Percentiles rank a stretch among this genome's conserved stretches.
phyloP scores from a whole-genome alignment of 768 basidiomycete species.

The Lactarius sp. region DNA sequence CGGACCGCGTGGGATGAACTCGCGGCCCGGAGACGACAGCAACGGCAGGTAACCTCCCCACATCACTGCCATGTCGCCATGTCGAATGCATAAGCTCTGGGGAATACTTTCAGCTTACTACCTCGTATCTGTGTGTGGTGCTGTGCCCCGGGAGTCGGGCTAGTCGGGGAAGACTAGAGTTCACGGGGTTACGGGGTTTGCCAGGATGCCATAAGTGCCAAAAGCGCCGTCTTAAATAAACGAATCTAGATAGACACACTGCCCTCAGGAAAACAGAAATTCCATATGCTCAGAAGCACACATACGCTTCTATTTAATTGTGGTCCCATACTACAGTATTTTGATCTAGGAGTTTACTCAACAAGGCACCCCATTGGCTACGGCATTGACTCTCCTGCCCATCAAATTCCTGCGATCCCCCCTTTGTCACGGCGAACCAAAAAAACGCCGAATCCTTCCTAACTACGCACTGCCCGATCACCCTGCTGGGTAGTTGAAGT shows the following conservation, averaged over 20 bases:
- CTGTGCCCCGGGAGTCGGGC: conserved; percentile 7
- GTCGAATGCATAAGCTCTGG: not conserved
- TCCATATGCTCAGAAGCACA: not conserved
- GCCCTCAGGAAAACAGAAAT: not conserved
- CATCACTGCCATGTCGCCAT: not conserved
- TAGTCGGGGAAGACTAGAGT: not conserved
- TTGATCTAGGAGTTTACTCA: not conserved
- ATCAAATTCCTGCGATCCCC: not conserved
- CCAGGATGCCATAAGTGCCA: not conserved
- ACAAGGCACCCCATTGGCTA: not conserved
- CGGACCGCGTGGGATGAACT: not conserved
- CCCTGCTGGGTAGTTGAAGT: not conserved
- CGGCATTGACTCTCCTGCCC: not conserved
- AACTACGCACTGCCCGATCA: conserved; percentile 2
- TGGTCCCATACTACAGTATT: not conserved
- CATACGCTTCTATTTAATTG: not conserved
- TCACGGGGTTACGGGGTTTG: not conserved
- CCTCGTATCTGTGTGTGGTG: not conserved
- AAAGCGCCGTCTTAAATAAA: not conserved
- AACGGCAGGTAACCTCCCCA: not conserved
- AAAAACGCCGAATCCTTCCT: not conserved
- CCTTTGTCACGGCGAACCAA: not conserved
- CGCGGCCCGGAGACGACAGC: not conserved
- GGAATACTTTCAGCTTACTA: not conserved
- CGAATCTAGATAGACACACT: not conserved